Conservation (phyloP, 2,329 filamentous ascomycete genomes). For the Cercospora nicotianae region DNA sequence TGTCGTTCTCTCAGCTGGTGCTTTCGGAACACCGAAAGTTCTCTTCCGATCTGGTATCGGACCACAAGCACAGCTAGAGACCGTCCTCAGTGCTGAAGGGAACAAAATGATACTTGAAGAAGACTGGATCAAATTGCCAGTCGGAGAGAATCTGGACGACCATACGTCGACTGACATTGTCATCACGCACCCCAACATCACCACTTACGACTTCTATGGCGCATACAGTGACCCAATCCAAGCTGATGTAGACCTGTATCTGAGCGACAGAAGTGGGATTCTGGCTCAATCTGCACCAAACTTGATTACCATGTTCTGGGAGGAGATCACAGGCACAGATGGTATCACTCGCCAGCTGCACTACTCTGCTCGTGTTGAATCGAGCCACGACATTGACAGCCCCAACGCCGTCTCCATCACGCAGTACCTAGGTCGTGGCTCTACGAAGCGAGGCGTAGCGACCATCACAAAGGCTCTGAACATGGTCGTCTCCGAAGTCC, state of each 20-base stretch:
- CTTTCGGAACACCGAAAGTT: conserved; percentile 65
- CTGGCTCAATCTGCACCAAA: conserved; percentile 65
- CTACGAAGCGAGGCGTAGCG: conserved; percentile 61
- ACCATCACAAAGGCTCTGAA: conserved; percentile 60
- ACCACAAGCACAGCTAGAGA: conserved; percentile 53
- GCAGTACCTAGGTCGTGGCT: conserved; percentile 64
- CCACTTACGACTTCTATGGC: conserved; percentile 65
- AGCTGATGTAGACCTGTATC: conserved; percentile 44
- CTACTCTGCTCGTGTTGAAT: conserved; percentile 66
- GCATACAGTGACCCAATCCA: conserved; percentile 53
- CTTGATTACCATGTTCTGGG: conserved; percentile 63
- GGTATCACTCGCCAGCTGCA: conserved; percentile 64
- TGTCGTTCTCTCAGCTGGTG: conserved; percentile 54
- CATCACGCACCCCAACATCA: conserved; percentile 53
- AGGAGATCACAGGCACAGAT: conserved; percentile 58
- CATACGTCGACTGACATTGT: conserved; percentile 60
- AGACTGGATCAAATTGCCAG: conserved; percentile 54
- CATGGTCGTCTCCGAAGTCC: conserved; percentile 60
- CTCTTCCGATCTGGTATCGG: conserved; percentile 67
- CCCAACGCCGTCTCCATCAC: conserved; percentile 45
- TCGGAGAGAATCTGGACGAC: conserved; percentile 54
- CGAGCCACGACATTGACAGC: conserved; percentile 48
- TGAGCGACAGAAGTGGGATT: conserved; percentile 56
- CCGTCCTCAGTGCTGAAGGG: conserved; percentile 50
- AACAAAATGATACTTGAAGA: conserved; percentile 45